A percentile compares a stretch with the other conserved stretches of the same genome.
phyloP scores from a whole-genome alignment of 768 basidiomycete genomes.

The Epithele typhae region DNA sequence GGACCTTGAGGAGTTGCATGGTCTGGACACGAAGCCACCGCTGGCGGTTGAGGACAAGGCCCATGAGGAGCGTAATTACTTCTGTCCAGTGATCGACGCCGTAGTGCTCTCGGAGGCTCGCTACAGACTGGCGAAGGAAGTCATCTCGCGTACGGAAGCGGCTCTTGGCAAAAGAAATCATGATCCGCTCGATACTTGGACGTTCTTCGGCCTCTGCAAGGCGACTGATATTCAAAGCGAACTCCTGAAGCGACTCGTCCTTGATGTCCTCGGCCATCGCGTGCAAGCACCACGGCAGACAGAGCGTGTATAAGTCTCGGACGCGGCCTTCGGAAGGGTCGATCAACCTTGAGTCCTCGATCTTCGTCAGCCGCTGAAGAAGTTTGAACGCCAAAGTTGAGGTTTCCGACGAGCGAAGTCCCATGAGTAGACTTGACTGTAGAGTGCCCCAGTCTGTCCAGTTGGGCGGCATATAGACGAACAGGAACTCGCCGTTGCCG shows the following conservation, averaged over 20 bases:
- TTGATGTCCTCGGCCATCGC: conserved; percentile 63
- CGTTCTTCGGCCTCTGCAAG: conserved; percentile 72
- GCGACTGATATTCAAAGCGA: conserved; percentile 67
- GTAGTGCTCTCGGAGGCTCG: conserved; percentile 83
- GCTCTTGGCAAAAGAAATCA: conserved; percentile 82
- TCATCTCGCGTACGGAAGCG: conserved; percentile 92
- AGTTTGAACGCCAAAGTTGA: conserved; percentile 62
- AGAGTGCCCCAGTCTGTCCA: conserved; percentile 66
- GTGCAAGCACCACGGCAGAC: conserved; percentile 85
- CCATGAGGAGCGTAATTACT: conserved; percentile 80
- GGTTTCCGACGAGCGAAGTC: conserved; percentile 75
- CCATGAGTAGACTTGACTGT: conserved; percentile 69
- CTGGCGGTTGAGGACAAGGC: conserved; percentile 78
- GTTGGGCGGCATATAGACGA: conserved; percentile 60
- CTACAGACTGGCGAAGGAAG: conserved; percentile 85
- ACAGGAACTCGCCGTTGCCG: conserved; percentile 60
- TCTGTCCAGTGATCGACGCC: conserved; percentile 71
- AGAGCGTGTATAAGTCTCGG: conserved; percentile 76
- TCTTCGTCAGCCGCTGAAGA: conserved; percentile 56
- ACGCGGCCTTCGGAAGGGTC: conserved; percentile 69
- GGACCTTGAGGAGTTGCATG: conserved; percentile 84
- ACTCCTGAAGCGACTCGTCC: conserved; percentile 57
- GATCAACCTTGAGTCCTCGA: conserved; percentile 60
- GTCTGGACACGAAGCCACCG: conserved; percentile 78
- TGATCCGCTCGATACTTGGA: conserved; percentile 80